Base-by-base conservation (phyloP, 352 stramenopile species). In the Thraustochytrium sp. region DNA sequence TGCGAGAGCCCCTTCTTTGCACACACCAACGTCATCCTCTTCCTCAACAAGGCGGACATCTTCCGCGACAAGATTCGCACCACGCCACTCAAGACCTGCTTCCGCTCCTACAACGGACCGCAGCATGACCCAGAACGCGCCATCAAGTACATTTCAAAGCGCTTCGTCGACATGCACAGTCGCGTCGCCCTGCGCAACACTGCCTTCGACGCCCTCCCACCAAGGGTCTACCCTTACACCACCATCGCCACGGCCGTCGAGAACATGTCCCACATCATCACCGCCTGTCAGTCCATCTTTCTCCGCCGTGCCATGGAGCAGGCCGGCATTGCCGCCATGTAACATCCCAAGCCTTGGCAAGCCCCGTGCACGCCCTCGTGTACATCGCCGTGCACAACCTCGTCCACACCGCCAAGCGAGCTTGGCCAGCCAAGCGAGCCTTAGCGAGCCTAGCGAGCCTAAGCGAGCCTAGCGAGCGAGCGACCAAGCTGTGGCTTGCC, bases 41-140 rank as follows among this genome's bases (percentile, higher is more conserved):
- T 98, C 87, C 86, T 98, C 21, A 98, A 98, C 91, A 98, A 98
- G 89, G 96, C 95, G 85, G 95, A 98, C 89, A 86, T 98, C 48
- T 98, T 97, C 85, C 91, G 95, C 84, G 92, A 97, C 87, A 98
- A 98, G 89, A 97, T 98, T 26, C 16, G 49, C n/a, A 49, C 16
- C 4, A 53, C 84, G 9, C 59, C 75, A 18, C 55, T 84, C 8
- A 64, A 68, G 11, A 51, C n/a, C 8, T 80, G 68, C 44, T 77
- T 80, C 26, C 68, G 48, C 26, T 65, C 48, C 36, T 80, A 64
- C 48, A 40, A 11, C 4, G 68, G 68, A 9, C 68, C 68, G 18
- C n/a, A 44, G 44, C 42, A 80, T 16, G 68, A 80, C 48, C 21
- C 44, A 5, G 68, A 80, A 8, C 5, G 4, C 3, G 31, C 31